Conservation (phyloP, 257 asterid genomes). For the Cynanchum wilfordii region DNA sequence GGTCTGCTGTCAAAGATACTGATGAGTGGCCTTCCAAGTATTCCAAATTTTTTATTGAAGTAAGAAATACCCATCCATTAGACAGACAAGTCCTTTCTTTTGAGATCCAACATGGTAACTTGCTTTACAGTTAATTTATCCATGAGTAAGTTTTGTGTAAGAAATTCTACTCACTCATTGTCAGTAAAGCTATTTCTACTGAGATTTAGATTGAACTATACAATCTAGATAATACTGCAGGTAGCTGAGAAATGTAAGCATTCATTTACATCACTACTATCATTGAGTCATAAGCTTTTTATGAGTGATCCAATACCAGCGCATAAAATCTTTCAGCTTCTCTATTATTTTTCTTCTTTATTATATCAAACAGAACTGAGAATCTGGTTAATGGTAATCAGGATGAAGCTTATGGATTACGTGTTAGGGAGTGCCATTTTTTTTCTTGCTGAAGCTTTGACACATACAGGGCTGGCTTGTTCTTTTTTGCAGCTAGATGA, state of each 20-base stretch:
- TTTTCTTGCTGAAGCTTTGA: neutral
- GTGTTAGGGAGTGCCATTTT: neutral
- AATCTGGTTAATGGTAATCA: neutral
- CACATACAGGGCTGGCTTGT: neutral
- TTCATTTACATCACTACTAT: neutral
- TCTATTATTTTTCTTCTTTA: neutral
- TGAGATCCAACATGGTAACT: neutral
- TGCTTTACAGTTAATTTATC: neutral
- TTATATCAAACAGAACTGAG: neutral
- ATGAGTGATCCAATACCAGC: neutral
- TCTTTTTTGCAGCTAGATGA: conserved; percentile 61
- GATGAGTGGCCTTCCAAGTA: conserved; percentile 99
- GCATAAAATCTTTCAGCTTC: neutral
- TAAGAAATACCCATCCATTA: conserved; percentile 28
- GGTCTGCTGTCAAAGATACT: conserved; percentile 82
- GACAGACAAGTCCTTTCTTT: neutral
- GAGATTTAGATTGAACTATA: neutral
- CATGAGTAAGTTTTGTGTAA: neutral
- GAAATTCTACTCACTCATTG: neutral
- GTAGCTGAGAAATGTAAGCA: neutral
- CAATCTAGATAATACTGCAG: neutral
- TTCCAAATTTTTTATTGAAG: conserved; percentile 86
- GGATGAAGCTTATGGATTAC: neutral
- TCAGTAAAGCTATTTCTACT: neutral
- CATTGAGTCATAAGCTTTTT: neutral